Evolutionary conservation across 805 yeast genomes (phyloP).

Genomic region (Lachancea sp.): DNA sequence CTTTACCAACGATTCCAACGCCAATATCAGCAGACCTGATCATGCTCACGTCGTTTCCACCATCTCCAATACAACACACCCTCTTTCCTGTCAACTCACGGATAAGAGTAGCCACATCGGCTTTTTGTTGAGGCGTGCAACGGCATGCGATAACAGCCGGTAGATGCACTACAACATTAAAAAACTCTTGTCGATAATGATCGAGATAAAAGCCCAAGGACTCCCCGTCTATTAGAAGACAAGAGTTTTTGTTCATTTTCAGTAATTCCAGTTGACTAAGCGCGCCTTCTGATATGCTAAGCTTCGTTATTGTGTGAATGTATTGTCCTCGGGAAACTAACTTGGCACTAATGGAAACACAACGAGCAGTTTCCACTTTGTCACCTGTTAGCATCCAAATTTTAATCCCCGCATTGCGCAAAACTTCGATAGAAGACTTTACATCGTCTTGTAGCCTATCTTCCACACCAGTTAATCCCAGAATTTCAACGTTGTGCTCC

Average conservation of each 20-base stretch:
- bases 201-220: constrained; percentile 66
- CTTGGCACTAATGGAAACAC: constrained; percentile 95
- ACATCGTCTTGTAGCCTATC: constrained; percentile 90
- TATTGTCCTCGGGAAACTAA: constrained; percentile 90
- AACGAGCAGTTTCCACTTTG: constrained; percentile 95
- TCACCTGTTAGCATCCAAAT: constrained; percentile 99
- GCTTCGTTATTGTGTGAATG: constrained; percentile 75
- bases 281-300: constrained; percentile 56
- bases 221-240: constrained; percentile 90
- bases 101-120: constrained; percentile 83
- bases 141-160: constrained; percentile 98
- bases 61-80: constrained; percentile 98
- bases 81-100: constrained; percentile 75
- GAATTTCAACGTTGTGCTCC: constrained; percentile 75
- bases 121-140: constrained; percentile 97
- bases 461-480: constrained; percentile 96
- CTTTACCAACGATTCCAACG: constrained; percentile 97
- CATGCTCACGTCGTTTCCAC: constrained; percentile 99
- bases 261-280: constrained; percentile 69
- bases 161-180: constrained; percentile 63
- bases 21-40: constrained; percentile 99
- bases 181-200: constrained; percentile 63
- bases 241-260: constrained; percentile 46
- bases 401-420: constrained; percentile 93
- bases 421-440: constrained; percentile 81